Evolutionary conservation across 2,329 filamentous ascomycete species (phyloP), one percentile per base, ranked within the genome.

Genomic region (Neopestalotiopsis sp.): DNA sequence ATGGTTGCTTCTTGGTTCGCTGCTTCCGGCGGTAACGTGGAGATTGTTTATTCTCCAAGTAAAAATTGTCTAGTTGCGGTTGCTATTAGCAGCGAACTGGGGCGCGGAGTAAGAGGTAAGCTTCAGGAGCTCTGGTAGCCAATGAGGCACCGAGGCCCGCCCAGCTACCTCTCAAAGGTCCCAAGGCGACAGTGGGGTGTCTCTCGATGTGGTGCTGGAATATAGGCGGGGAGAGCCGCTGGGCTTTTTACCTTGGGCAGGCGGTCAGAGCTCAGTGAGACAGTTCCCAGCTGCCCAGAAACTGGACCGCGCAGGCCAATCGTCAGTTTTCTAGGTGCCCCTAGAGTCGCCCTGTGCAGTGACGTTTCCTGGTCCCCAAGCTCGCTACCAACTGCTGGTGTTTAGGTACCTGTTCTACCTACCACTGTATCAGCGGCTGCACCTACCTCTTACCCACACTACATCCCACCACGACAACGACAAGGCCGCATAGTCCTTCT

Each of bases 181-280:
- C 24, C 30, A 24, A 63, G 38, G n/a, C 12, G n/a, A 65, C 40
- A 40, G 62, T 65, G 62, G 62, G 62, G 62, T 52, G 7, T 20
- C 34, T 20, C 13, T 34, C 13, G 12, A 17, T 2, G 42, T 7
- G 14, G 59, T 14, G 32, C 34, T 62, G 59, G 10, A 40, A 34
- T 34, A 28, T 13, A 30, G 30, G 59, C 13, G 59, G 57, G 57
- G 57, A 30, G 9, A 14, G 24, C 24, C 30, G 20, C 24, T 30
- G 24, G 30, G 57, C 24, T 30, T n/a, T 38, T 30, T 34, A 59
- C 24, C 30, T 40, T 62, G 32, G 30, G 62, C 62, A 38, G 65
- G 65, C 65, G 65, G 65, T 67, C 65, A 60, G 65, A 67, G 65
- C 65, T 67, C 28, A 32, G 4, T 52, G 20, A 9, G n/a, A 52